Evolutionary conservation across 345 rosid species (phyloP), one percentile per base, ranked within the genome.

Genomic region (Hibiscus syriacus): DNA sequence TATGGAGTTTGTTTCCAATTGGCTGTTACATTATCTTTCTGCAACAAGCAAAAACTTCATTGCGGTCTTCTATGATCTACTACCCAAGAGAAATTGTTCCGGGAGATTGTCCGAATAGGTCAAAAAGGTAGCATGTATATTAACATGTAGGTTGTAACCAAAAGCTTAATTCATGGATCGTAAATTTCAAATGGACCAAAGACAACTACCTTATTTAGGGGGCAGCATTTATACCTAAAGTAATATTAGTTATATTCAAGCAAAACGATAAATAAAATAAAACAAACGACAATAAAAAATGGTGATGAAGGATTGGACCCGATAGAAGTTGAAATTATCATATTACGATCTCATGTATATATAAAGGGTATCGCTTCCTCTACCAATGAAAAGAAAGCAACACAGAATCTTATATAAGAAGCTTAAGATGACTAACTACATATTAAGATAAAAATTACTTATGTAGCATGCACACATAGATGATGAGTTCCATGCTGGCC

Each of bases 351-450:
- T 56, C 43, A n/a, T 16, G 64, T 7, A 59, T 66, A n/a, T n/a
- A 48, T 62, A 49, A 34, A 70, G 59, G 36, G 41, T 61, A 69
- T 30, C 49, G 62, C 50, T 45, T 66, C 70, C 72, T 70, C 55
- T 55, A 62, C 43, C 25, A 67, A 70, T 45, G 25, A 73, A 66
- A 65, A 69, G 57, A 79, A 72, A 76, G 66, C 56, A 74, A 62
- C 62, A 67, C 22, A 56, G 62, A 66, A 55, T 50, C 73, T 74
- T 69, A 72, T 53, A 46, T 56, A 74, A 52, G 57, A 54, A 38
- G 75, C 74, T 71, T 54, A 74, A 50, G 77, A 72, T 72, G 53
- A 76, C 81, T 79, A 78, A 79, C 79, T 67, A 79, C 68, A 74
- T 64, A 74, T 63, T 71, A 52, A n/a, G 72, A 73, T 71, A 76